phyloP scores from a whole-genome alignment of 2,329 filamentous ascomycete species.

The Pseudopithomyces chartarum region DNA sequence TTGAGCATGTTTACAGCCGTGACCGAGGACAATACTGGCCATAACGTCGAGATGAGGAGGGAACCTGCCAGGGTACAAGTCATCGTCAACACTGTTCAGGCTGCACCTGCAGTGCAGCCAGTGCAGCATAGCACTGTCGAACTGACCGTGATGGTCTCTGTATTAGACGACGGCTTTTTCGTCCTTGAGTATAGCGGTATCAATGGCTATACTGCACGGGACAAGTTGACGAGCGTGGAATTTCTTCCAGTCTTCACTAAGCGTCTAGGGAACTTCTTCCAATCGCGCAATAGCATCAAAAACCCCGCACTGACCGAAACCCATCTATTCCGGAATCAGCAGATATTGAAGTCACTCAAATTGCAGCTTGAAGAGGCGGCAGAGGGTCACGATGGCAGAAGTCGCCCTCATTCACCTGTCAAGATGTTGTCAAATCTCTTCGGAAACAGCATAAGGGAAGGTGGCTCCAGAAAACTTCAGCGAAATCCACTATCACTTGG shows the following conservation, averaged over 20 bases:
- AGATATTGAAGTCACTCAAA: slow-evolving; percentile 72
- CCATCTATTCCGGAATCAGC: slow-evolving; percentile 77
- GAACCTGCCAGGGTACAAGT: slow-evolving; percentile 73
- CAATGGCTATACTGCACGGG: slow-evolving; percentile 72
- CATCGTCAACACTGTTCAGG: slow-evolving; percentile 72
- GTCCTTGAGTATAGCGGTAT: slow-evolving; percentile 66
- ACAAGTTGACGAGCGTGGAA: slow-evolving; percentile 74
- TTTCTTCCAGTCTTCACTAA: slow-evolving; percentile 77
- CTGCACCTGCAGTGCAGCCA: slow-evolving; percentile 58
- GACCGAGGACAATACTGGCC: slow-evolving; percentile 70
- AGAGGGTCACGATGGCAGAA: slow-evolving; percentile 56
- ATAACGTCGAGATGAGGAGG: slow-evolving; percentile 66
- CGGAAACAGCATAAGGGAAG: slow-evolving; percentile 59
- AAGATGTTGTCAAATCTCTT: slow-evolving; percentile 88
- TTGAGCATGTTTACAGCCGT: slow-evolving; percentile 67
- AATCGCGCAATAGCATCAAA: slow-evolving; percentile 69
- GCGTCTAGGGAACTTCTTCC: slow-evolving; percentile 73
- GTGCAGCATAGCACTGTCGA: slow-evolving; percentile 64
- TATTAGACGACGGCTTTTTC: slow-evolving; percentile 59
- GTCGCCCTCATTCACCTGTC: slow-evolving; percentile 82
- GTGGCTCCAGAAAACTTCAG: slow-evolving; percentile 40
- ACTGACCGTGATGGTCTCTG: slow-evolving; percentile 68
- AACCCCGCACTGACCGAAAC: slow-evolving; percentile 69
- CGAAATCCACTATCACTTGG: slow-evolving; percentile 39
- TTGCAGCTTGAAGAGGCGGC: slow-evolving; percentile 66